These are phyloP conservation scores for Cercospora sp. DNA, from an alignment of 2,329 filamentous ascomycete genomes.

Conservation along the genomic window DNA sequence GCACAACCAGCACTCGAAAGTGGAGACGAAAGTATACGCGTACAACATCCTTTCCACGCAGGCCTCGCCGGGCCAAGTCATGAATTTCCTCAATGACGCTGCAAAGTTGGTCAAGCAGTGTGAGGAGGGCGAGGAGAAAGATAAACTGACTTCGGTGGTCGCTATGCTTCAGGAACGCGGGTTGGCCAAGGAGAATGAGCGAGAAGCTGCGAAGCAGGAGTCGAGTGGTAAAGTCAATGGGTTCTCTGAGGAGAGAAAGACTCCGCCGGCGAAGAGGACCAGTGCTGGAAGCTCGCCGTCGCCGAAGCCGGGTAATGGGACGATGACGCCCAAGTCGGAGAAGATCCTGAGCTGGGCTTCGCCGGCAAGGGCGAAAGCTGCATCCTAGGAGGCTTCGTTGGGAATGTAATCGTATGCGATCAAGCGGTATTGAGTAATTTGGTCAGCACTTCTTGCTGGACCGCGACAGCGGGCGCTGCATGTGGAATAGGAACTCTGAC, in stretches of 20 bases:
- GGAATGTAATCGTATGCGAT: neutral
- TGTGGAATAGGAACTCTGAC: slow-evolving; percentile 1
- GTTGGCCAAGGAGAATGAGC: slow-evolving; percentile 10
- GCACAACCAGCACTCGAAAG: slow-evolving; percentile 25
- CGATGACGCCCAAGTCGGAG: slow-evolving; percentile 28
- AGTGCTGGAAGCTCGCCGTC: neutral
- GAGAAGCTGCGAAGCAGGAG: slow-evolving; percentile 8
- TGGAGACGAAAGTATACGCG: slow-evolving; percentile 29
- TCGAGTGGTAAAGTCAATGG: neutral
- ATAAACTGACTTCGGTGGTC: slow-evolving; percentile 25
- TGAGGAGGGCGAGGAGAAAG: slow-evolving; percentile 18
- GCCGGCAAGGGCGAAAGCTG: slow-evolving; percentile 1
- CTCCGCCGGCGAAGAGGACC: neutral
- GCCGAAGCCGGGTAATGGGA: slow-evolving; percentile 16
- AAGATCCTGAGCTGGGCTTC: slow-evolving; percentile 30
- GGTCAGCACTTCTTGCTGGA: neutral
- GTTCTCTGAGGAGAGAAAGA: neutral
- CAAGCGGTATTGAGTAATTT: neutral
- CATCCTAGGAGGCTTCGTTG: neutral
- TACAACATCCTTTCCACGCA: slow-evolving; percentile 31
- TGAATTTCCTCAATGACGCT: slow-evolving; percentile 25
- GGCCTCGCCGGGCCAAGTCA: slow-evolving; percentile 24
- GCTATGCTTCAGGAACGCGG: slow-evolving; percentile 25
- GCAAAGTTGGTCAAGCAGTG: slow-evolving; percentile 22
- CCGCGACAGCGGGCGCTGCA: neutral